These are phyloP conservation scores for Backusella morwellensis DNA, from an alignment of 192 early-diverging fungal genomes.

Conservation along the genomic window DNA sequence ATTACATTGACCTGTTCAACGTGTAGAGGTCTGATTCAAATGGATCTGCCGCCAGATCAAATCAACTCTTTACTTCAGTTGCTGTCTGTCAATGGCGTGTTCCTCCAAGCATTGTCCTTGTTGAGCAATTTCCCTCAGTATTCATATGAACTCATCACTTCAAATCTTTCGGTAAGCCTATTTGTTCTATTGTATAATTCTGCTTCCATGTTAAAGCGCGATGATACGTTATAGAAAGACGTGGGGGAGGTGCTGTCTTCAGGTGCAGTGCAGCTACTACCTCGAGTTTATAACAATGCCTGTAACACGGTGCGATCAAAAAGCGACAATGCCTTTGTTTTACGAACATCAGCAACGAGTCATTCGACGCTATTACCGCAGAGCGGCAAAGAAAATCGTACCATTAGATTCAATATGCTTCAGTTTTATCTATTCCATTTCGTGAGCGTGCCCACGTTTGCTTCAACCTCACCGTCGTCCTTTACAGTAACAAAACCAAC, in stretches of 20 bases:
- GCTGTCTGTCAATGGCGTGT: not conserved
- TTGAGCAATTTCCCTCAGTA: not conserved
- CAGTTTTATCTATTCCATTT: constrained; percentile 7
- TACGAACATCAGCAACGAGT: not conserved
- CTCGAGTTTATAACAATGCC: not conserved
- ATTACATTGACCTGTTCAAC: not conserved
- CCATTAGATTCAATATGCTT: not conserved
- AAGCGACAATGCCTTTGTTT: not conserved
- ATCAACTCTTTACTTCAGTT: not conserved
- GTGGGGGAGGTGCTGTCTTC: not conserved
- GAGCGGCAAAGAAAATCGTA: not conserved
- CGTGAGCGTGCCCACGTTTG: constrained; percentile 1
- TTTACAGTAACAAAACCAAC: not conserved
- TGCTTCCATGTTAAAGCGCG: not conserved
- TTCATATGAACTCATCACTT: not conserved
- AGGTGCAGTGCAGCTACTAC: not conserved
- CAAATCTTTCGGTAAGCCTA: not conserved
- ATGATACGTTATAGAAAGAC: not conserved
- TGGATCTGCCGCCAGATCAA: not conserved
- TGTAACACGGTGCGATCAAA: not conserved
- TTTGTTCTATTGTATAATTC: not conserved
- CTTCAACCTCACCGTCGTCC: not conserved
- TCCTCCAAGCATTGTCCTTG: not conserved
- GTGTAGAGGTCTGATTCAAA: not conserved
- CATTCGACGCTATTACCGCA: not conserved